Base-by-base conservation (phyloP, 2,329 filamentous ascomycete species). In the Fusarium temperatum region DNA sequence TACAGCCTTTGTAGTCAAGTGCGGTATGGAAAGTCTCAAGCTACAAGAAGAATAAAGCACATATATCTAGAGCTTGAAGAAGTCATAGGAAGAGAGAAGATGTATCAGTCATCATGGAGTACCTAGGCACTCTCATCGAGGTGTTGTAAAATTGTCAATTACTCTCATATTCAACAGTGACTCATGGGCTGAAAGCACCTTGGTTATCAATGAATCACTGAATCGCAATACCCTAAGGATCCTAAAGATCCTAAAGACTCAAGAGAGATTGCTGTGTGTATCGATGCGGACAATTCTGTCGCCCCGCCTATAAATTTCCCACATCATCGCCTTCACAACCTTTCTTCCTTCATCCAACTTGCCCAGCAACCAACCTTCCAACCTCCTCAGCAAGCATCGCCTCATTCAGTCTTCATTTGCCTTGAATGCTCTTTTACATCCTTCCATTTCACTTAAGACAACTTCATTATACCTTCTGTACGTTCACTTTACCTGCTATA, bases 391-490 rank as follows among this genome's bases (percentile, higher is more conserved):
- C 28, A 18, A 51, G 22, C 28, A 24, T 24, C 47, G 3, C 8
- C 11, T 0, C 28, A 3, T 24, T 18, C 0, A 14, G 3, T 9
- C 8, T 13, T 32, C 28, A 13, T 18, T n/a, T 5, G 8, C 0
- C 22, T n/a, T 9, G 3, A n/a, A 17, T 5, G 4, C 0, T 9
- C 12, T 11, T 18, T n/a, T 2, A 0, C 0, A n/a, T 32, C 18
- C 1, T 1, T 30, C 12, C 45, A 22, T 22, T 15, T 8, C 4
- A 28, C 10, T 15, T 3, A 15, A 28, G 20, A 15, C 1, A 5
- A 30, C 45, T 8, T 35, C 32, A 35, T 15, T 35, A 35, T 35
- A 35, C 32, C 0, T 35, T 35, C 14, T 35, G 14, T 15, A 35
- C 32, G 32, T 36, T 36, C 15, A 18, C 35, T 36, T 36, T 36